A percentile compares a stretch with the other conserved stretches of the same genome.
Evolutionary conservation across 2,329 filamentous ascomycete species (phyloP).

Genomic region (Ophiostoma montium): DNA sequence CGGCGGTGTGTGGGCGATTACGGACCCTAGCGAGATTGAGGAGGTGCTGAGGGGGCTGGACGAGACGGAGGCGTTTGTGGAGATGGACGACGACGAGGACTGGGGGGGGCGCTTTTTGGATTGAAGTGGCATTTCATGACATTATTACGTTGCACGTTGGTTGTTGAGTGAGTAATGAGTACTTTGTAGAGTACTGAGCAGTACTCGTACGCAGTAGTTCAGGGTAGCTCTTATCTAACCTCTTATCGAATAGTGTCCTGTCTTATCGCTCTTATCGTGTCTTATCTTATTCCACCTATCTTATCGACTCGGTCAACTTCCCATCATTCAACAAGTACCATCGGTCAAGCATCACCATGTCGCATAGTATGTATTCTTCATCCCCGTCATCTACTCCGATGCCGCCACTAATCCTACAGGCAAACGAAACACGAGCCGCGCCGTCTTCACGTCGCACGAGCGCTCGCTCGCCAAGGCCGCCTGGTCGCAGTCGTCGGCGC

Average conservation of each 20-base stretch:
- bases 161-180: too few relatives aligned
- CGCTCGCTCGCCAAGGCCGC: constrained; percentile 64
- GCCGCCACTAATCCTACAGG: constrained; percentile 16
- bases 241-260: too few relatives aligned
- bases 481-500: constrained; percentile 74
- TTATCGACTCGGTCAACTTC: not conserved
- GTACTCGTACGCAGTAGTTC: too few relatives aligned
- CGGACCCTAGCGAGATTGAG: constrained; percentile 62
- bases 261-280: not conserved
- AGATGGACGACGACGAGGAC: constrained; percentile 3
- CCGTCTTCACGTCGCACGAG: constrained; percentile 90
- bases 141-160: too few relatives aligned
- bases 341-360: not conserved
- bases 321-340: constrained; percentile 21
- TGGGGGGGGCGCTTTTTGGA: not conserved
- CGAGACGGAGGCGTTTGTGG: constrained; percentile 40
- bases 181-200: too few relatives aligned
- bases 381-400: too few relatives aligned
- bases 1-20: constrained; percentile 86
- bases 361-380: constrained; percentile 14
- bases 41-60: constrained; percentile 51
- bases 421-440: constrained; percentile 82
- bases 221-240: not conserved
- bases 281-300: too few relatives aligned
- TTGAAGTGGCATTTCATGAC: not conserved